Percentiles rank a stretch among this genome's conserved stretches.
phyloP scores from a whole-genome alignment of 345 rosid species.

The Gossypium rotundifolium region DNA sequence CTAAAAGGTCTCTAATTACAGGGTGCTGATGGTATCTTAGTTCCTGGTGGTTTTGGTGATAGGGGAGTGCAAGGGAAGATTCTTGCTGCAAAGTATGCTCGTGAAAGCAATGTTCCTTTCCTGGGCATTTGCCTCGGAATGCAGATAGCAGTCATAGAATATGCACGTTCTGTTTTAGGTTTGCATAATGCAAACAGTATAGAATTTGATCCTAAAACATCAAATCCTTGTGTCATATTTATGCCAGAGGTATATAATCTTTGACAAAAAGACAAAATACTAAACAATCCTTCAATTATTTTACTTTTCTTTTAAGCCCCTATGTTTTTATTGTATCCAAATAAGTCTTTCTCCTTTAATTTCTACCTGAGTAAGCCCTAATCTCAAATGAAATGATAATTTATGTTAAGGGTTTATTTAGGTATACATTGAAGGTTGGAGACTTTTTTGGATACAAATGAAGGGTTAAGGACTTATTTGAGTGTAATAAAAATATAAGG shows the following conservation, averaged over 20 bases:
- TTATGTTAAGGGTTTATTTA: not conserved
- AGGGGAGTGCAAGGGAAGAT: conserved; percentile 86
- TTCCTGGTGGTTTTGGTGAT: conserved; percentile 91
- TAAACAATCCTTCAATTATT: not conserved
- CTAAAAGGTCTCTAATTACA: conserved; percentile 22
- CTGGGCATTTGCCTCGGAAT: conserved; percentile 87
- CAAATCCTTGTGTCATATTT: conserved; percentile 71
- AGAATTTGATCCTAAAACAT: conserved; percentile 66
- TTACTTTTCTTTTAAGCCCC: not conserved
- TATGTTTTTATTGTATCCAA: not conserved
- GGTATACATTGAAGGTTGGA: not conserved
- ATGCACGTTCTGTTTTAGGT: conserved; percentile 66
- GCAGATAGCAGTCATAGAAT: conserved; percentile 84
- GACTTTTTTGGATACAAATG: not conserved
- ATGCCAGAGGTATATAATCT: conserved; percentile 65
- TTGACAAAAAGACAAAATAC: not conserved
- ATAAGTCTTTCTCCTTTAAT: not conserved
- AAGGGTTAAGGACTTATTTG: not conserved
- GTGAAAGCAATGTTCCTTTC: conserved; percentile 64
- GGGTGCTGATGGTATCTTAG: conserved; percentile 74
- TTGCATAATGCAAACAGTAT: conserved; percentile 67
- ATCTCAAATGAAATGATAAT: not conserved
- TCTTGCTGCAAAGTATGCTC: conserved; percentile 74
- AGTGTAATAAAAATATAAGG: not conserved
- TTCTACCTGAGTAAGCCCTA: not conserved